Base-by-base conservation (phyloP, 208 protist species). In the Leishmania major region DNA sequence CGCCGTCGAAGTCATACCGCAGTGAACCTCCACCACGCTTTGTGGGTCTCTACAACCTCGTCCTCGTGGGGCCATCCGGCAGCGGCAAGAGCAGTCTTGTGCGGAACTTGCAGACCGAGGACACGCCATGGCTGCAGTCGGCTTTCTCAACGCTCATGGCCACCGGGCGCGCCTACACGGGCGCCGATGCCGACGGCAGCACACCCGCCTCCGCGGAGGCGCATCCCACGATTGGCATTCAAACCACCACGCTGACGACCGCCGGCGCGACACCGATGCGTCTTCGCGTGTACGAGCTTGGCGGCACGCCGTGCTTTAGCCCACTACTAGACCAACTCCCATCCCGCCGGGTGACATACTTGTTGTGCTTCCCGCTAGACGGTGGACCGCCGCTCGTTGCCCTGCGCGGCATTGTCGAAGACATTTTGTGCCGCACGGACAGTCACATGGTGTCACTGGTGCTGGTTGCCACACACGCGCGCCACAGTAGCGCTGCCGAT, bases 361-460 rank as follows among this genome's bases (percentile, higher is more conserved):
- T 95, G 10, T 76, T 97, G 4, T 96, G 91, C 83, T 95, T 96
- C 77, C 90, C 89, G 7, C 87, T 97, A 25, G n/a, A 77, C 45
- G 83, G 64, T 19, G 49, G 70, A n/a, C 75, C 87, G 35, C 83
- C 84, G 1, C 73, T 97, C 35, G 78, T 91, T 73, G 62, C 74
- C 2, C 81, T 96, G 17, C 84, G 89, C 11, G 87, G 87, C 22
- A 79, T 85, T 10, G 79, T 97, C 17, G 92, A 97, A 82, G 80
- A 89, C 77, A 93, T 97, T 81, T 87, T 96, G 37, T 95, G 87
- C 74, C 86, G 90, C 31, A 90, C 89, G 28, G 87, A 88, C 87
- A 96, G 78, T 49, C 79, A 83, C 55, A 84, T 85, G n/a, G 85
- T 87, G 28, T 84, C 86, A 25, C 67, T 90, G 10, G 77, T 92